Evolutionary conservation across 352 stramenopile species (phyloP).

Genomic region (Albugo candida): DNA sequence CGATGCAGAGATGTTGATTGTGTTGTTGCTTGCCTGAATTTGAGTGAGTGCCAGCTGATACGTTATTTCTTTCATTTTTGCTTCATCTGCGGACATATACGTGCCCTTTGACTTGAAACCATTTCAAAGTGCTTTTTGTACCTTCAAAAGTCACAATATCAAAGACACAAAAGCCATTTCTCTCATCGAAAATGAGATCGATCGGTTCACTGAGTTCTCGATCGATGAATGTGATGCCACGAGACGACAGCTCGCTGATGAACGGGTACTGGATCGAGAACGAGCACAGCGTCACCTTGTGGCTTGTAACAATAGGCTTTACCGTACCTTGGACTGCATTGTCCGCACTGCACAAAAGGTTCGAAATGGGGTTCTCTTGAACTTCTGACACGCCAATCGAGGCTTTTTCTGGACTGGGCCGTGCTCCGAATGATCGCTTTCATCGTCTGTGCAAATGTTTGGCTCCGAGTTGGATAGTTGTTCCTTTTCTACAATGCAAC

Average conservation of each 20-base stretch:
- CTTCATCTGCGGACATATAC: slow-evolving; percentile 13
- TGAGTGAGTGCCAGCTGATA: slow-evolving; percentile 37
- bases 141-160: slow-evolving; percentile 17
- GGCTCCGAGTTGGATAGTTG: too few relatives aligned
- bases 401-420: slow-evolving; percentile 21
- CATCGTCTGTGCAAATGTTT: too few relatives aligned
- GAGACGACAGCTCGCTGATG: too few relatives aligned
- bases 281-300: slow-evolving; percentile 47
- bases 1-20: neutral
- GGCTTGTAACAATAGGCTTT: neutral
- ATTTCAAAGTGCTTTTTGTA: slow-evolving; percentile 4
- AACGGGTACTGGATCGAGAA: slow-evolving; percentile 25
- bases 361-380: slow-evolving; percentile 13
- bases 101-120: neutral
- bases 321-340: slow-evolving; percentile 16
- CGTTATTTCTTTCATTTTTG: slow-evolving; percentile 23
- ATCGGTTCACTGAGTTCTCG: slow-evolving; percentile 28
- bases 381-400: slow-evolving; percentile 1
- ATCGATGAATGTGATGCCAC: slow-evolving; percentile 27
- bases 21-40: slow-evolving; percentile 8
- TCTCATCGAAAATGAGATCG: slow-evolving; percentile 45
- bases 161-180: slow-evolving; percentile 32
- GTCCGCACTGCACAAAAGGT: slow-evolving; percentile 21
- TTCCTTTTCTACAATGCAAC: too few relatives aligned
- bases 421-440: too few relatives aligned